Base-by-base conservation (phyloP, 2,329 filamentous ascomycete genomes). In the Pyrenophora seminiperda region DNA sequence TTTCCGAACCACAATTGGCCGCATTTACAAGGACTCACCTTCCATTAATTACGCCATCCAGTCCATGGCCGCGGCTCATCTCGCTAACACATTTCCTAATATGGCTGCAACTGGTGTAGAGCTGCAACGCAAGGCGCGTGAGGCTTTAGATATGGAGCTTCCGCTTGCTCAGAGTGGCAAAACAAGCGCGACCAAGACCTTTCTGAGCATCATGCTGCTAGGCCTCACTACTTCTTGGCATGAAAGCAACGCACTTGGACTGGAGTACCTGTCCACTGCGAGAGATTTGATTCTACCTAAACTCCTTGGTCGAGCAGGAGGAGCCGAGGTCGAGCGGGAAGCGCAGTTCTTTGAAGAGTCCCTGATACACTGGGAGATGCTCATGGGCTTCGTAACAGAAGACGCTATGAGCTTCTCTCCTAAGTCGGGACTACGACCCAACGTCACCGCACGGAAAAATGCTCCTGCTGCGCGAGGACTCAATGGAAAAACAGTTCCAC, bases 151-250 rank as follows among this genome's bases (percentile, higher is more conserved):
- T 11, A 74, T 76, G 11, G 78, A 82, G 40, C 66, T 78, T 9
- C 68, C 70, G 34, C 72, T 81, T 50, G 76, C 82, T 14, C 67
- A 73, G 30, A 65, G 58, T 32, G 71, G 69, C 5, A 68, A 71
- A 18, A 54, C 63, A n/a, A 70, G 63, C 30, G 63, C 68, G 4
- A 82, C 83, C 31, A 81, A 80, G 45, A 79, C 81, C 0, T 73
- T 85, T 7, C 61, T 86, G n/a, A 81, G 80, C 3, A 72, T 85
- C 22, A 76, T 85, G 32, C 77, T 86, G 60, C 76, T 85, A 0
- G 83, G 83, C 2, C 78, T 83, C 47, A 83, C 81, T 1, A 82
- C 83, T 4, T 80, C 79, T 29, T 86, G 83, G 83, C 82, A 85
- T 47, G 77, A 84, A 37, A 76, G 80, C 13, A 76, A 72, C 31